Evolutionary conservation across 176 grass and related monocot species (phyloP), one percentile per base, ranked within the genome.

Genomic region (Secale cereale): DNA sequence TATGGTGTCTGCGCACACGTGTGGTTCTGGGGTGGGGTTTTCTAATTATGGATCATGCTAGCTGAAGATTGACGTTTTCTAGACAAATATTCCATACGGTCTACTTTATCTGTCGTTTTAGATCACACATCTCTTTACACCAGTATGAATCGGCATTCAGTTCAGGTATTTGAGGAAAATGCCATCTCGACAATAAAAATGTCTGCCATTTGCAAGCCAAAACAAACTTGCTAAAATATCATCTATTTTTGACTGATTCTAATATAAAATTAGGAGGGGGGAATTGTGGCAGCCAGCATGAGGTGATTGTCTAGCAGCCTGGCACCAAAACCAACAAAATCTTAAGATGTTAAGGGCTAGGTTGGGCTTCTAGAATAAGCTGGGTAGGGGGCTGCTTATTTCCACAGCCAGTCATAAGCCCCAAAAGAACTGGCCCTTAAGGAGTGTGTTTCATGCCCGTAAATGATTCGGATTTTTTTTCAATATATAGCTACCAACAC

Each of bases 391-490:
- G 43, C 4, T 0, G 43, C 43, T 46, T 46, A 46, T 46, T 46
- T 46, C 43, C 43, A 15, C 43, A 46, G 43, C 43, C 14, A 46
- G 43, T 15, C 13, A 46, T 46, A 45, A 43, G 43, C 43, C 43
- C 43, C 43, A 15, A 46, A 46, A 46, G 43, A 46, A 46, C 43
- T 46, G 43, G 13, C 43, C 43, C 43, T 46, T 15, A 46, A 46
- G 43, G 43, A 46, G 43, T 15, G 16, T 52, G 16, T 23, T 64
- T 54, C 59, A 81, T 82, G 27, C 9, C 17, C 6, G 11, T 80
- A 46, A 28, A 22, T 81, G 26, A 26, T 85, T 88, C 85, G 66
- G 62, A 69, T 52, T 52, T 17, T 50, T 19, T 52, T 52, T 52
- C 5, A 52, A 65, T 23, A 84, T 11, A 65, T 84, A 35, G 37